These are phyloP conservation scores for Rhynchospora pubera DNA, from an alignment of 176 grass and related monocot genomes.

Conservation along the genomic window DNA sequence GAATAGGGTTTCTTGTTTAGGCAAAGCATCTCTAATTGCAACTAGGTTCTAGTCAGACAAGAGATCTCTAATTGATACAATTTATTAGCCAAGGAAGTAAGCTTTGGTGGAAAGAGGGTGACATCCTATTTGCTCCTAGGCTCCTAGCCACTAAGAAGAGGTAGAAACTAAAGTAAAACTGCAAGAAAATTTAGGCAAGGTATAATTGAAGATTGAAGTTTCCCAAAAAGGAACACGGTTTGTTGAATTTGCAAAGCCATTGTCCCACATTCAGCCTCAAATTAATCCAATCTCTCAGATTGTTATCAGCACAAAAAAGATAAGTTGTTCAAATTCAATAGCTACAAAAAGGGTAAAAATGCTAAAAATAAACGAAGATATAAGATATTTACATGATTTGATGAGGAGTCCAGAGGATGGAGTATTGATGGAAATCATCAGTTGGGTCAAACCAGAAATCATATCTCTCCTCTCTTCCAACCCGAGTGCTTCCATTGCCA, in stretches of 20 bases:
- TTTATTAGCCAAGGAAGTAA: background rate
- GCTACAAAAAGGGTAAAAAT: background rate
- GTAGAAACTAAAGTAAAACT: background rate
- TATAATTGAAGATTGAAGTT: background rate
- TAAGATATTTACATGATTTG: conserved; percentile 51
- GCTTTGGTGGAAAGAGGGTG: background rate
- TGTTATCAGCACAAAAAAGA: background rate
- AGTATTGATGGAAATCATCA: conserved; percentile 84
- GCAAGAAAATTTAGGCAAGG: background rate
- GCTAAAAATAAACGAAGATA: no score
- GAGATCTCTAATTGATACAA: background rate
- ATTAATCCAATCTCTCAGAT: background rate
- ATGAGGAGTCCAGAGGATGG: conserved; percentile 62
- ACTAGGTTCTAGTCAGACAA: background rate
- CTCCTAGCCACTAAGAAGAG: background rate
- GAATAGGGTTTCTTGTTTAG: background rate
- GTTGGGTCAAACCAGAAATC: conserved; percentile 87
- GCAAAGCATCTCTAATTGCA: background rate
- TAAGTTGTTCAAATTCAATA: background rate
- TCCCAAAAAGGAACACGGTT: background rate
- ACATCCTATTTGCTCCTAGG: conserved; percentile 9
- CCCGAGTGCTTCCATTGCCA: conserved; percentile 71
- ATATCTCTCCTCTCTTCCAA: conserved; percentile 87
- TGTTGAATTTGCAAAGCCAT: background rate
- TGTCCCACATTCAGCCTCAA: background rate